A percentile compares a stretch with the other conserved stretches of the same genome.
These are phyloP conservation scores for Phlebiopsis flavidoalba DNA, from an alignment of 768 basidiomycete species.

Conservation along the genomic window DNA sequence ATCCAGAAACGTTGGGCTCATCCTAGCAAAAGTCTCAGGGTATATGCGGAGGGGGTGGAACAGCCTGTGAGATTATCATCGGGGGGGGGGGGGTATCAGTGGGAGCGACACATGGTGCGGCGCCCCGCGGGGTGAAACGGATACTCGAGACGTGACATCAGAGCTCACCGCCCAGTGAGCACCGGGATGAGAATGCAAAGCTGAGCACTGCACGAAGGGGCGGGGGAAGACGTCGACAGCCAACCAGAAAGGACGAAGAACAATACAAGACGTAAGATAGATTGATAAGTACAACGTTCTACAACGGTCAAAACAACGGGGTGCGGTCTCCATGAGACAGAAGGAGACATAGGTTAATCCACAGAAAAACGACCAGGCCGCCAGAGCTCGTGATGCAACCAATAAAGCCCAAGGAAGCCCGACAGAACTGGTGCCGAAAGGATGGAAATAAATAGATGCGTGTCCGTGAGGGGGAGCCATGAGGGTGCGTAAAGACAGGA, in stretches of 20 bases:
- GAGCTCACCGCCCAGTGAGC: too few species aligned
- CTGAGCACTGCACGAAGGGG: too few species aligned
- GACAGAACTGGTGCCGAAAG: not conserved
- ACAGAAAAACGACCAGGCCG: not conserved
- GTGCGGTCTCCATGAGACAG: not conserved
- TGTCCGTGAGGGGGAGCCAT: not conserved
- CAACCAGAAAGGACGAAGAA: not conserved
- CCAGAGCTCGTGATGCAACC: not conserved
- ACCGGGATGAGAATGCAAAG: too few species aligned
- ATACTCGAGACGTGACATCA: too few species aligned
- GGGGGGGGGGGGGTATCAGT: too few species aligned
- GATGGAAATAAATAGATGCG: not conserved
- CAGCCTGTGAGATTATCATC: too few species aligned
- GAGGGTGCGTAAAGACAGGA: conserved; percentile 1
- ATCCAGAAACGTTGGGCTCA: too few species aligned
- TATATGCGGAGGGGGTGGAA: too few species aligned
- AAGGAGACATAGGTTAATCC: not conserved
- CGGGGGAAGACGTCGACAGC: too few species aligned
- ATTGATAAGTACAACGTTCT: conserved; percentile 1
- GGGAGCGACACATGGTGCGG: too few species aligned
- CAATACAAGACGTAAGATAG: not conserved
- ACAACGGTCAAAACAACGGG: not conserved
- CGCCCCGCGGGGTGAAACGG: too few species aligned
- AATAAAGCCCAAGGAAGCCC: not conserved
- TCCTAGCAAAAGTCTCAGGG: too few species aligned